Evolutionary conservation across 2,329 filamentous ascomycete genomes (phyloP), one percentile per base, ranked within the genome.

Genomic region (Chalara sp.): DNA sequence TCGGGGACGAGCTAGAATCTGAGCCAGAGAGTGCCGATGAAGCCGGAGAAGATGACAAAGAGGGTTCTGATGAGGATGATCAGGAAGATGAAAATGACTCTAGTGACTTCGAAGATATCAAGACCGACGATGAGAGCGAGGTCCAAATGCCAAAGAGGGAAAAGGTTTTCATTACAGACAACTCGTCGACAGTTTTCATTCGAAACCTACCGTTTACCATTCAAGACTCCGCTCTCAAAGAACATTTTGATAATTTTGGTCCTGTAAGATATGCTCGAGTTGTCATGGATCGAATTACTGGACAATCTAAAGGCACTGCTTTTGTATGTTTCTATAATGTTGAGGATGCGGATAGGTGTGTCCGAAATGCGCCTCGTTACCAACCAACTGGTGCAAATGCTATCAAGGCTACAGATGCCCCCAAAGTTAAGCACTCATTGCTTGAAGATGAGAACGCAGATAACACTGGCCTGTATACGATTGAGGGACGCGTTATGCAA

Each of bases 201-300:
- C 89, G 93, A 58, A 99, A 99, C 65, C 74, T 99, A 10, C 92
- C 95, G 1, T 99, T 95, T 68, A 90, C 86, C 2, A 84, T 83
- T 42, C 87, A 86, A 13, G 91, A 99, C 61, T 85, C 90, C 47
- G 78, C 82, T 46, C 79, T 99, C 43, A 86, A 91, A 64, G 77
- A 84, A 47, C 92, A 96, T 66, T 99, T 99, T 64, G 74, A 75
- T n/a, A 76, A 85, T 61, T 97, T 99, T 62, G 95, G 93, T 30
- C 79, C 78, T n/a, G 75, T 96, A 39, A 81, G 91, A 37, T 99
- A 97, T 66, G 93, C 92, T 5, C 81, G 95, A 57, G 84, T 96
- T 7, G 95, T 99, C 37, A 80, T 95, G 65, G 92, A 99, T 65
- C 84, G 78, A 44, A 81, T 83, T 29, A 96, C 89, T 0, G 90